phyloP scores from a whole-genome alignment of 495 filamentous ascomycete genomes.

The Antarctomyces pellizariae region DNA sequence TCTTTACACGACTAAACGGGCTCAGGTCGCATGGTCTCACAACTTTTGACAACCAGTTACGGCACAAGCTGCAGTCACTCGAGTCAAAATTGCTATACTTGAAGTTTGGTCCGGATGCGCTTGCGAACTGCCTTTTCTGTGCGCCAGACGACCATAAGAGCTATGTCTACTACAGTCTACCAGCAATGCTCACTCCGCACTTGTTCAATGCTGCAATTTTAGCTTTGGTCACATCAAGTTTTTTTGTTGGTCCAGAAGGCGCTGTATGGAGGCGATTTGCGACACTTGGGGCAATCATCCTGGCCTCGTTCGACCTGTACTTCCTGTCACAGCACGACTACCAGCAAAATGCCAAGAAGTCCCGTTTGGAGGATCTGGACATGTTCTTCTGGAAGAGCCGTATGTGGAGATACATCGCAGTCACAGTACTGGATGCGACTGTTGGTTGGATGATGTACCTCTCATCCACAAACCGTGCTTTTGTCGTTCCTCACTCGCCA shows the following conservation, averaged over 20 bases:
- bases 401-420: slow-evolving; percentile 27
- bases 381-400: slow-evolving; percentile 46
- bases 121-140: slow-evolving; percentile 66
- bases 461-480: slow-evolving; percentile 46
- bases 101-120: slow-evolving; percentile 46
- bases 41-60: slow-evolving; percentile 34
- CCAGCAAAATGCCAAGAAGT: slow-evolving; percentile 29
- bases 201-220: slow-evolving; percentile 47
- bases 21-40: slow-evolving; percentile 33
- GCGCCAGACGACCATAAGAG: slow-evolving; percentile 39
- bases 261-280: slow-evolving; percentile 45
- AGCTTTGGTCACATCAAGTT: slow-evolving; percentile 35
- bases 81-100: slow-evolving; percentile 63
- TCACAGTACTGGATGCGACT: slow-evolving; percentile 36
- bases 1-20: slow-evolving; percentile 55
- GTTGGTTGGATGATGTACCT: slow-evolving; percentile 43
- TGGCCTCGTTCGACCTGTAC: slow-evolving; percentile 43
- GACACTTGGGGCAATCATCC: slow-evolving; percentile 31
- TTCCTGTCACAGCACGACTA: slow-evolving; percentile 32
- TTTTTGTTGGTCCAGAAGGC: slow-evolving; percentile 31
- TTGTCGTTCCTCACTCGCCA: slow-evolving; percentile 19
- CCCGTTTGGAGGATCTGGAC: slow-evolving; percentile 32
- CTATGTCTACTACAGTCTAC: slow-evolving; percentile 66
- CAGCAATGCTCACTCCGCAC: slow-evolving; percentile 49
- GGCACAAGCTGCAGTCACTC: slow-evolving; percentile 38